Evolutionary conservation across 352 stramenopile genomes (phyloP).

Genomic region (Phytophthora pluvialis): DNA sequence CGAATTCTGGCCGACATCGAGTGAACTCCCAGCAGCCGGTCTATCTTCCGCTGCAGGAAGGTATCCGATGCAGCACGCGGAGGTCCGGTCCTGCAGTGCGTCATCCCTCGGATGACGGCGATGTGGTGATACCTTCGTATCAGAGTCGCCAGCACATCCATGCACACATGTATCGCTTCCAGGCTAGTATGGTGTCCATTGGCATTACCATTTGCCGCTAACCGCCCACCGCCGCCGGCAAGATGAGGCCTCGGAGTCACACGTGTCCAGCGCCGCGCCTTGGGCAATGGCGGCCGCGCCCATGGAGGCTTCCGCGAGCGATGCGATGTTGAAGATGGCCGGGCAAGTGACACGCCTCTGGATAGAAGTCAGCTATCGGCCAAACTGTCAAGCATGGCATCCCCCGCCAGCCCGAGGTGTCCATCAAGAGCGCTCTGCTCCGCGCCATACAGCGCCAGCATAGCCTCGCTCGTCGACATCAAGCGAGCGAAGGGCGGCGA

Average conservation of each 20-base stretch:
- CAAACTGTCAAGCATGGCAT: neutral
- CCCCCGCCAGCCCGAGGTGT: neutral
- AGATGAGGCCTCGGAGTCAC: neutral
- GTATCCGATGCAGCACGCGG: conserved; percentile 3
- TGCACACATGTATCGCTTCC: too few species aligned
- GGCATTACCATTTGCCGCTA: too few species aligned
- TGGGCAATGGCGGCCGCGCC: neutral
- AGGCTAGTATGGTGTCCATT: too few species aligned
- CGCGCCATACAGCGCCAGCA: neutral
- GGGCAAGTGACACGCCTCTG: conserved; percentile 9
- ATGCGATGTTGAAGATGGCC: neutral
- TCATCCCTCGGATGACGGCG: conserved; percentile 7
- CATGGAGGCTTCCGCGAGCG: too few species aligned
- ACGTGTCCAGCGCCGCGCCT: conserved; percentile 1
- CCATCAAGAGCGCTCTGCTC: neutral
- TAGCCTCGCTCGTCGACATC: neutral
- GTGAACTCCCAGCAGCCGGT: too few species aligned
- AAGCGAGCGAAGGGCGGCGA: neutral
- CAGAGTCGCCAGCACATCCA: neutral
- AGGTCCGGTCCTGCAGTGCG: too few species aligned
- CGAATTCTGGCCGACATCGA: too few species aligned
- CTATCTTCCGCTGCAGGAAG: too few species aligned
- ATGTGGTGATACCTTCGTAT: conserved; percentile 8
- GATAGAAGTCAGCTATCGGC: conserved; percentile 9
- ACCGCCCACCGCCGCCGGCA: too few species aligned